Evolutionary conservation across 163 green algal genomes (phyloP), one percentile per base, ranked within the genome.

Genomic region (Scenedesmus sp.): DNA sequence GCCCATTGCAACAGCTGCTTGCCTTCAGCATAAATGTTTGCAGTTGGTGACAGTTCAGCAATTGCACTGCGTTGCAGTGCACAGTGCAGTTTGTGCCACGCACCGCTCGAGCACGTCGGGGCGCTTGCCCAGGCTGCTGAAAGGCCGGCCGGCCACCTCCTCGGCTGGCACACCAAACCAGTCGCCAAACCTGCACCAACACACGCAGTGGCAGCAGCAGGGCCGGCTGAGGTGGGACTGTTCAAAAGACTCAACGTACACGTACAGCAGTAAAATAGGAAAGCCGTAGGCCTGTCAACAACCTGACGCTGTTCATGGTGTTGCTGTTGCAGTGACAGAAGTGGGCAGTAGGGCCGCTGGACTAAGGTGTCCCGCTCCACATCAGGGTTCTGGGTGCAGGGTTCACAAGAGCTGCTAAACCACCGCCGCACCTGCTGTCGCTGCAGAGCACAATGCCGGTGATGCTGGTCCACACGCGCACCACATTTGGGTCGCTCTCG

Each of bases 51-150:
- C n/a, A 56, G 34, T 46, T 46, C 34, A 46, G 34, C 34, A 46
- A 46, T 46, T 46, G 34, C 34, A 46, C 34, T 46, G 34, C 34
- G 34, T 46, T 46, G 34, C 34, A 46, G 34, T 59, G 52, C n/a
- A 84, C 62, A 3, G 23, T 79, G 57, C 57, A 88, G 57, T 5
- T 1, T 20, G 0, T 13, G 20, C 9, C 57, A 46, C 54, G 57
- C 56, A 92, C 88, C 46, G 84, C 16, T 92, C 79, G 4, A 92
- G 12, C 34, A 7, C 56, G 10, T 92, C 77, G 18, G 64, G 62
- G 13, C 66, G 5, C 16, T 34, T 64, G 2, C n/a, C 52, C 0
- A 92, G 59, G 62, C 46, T 74, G 60, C 77, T 88, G 59, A 88
- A 82, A 2, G 79, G 23, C 9, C 60, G 59, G 18, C 79, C 79